A percentile compares a stretch with the other conserved stretches of the same genome.
Evolutionary conservation across 2,329 filamentous ascomycete species (phyloP).

Genomic region (Pseudopithomyces chartarum): DNA sequence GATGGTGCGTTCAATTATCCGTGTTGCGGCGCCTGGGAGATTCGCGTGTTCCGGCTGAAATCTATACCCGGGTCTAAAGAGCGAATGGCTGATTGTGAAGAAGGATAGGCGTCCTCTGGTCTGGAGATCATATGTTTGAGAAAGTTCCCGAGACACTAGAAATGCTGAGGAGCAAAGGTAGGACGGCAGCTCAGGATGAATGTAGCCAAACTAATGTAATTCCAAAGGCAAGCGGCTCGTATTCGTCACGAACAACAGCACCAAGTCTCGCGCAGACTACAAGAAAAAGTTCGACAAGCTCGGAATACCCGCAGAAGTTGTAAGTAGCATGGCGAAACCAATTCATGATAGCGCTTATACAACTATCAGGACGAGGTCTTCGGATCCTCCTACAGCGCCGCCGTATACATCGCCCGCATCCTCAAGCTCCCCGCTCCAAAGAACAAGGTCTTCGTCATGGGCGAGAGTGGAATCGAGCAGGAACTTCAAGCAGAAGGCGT

Average conservation of each 20-base stretch:
- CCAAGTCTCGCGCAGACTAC: slow-evolving; percentile 92
- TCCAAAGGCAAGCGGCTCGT: slow-evolving; percentile 81
- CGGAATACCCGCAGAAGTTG: slow-evolving; percentile 75
- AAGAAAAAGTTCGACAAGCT: slow-evolving; percentile 84
- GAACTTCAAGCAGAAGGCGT: slow-evolving; percentile 83
- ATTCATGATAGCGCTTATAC: slow-evolving; percentile 3
- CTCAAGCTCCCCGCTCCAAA: slow-evolving; percentile 76
- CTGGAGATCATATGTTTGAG: slow-evolving; percentile 86
- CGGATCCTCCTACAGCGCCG: slow-evolving; percentile 90
- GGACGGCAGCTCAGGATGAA: not conserved
- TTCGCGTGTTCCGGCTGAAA: not conserved
- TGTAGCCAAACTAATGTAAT: not conserved
- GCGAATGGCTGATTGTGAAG: slow-evolving; percentile 44
- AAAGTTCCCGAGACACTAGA: slow-evolving; percentile 84
- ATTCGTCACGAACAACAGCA: slow-evolving; percentile 99
- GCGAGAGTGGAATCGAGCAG: slow-evolving; percentile 87
- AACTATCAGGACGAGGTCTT: slow-evolving; percentile 81
- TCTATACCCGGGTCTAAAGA: not conserved
- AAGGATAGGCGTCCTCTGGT: slow-evolving; percentile 88
- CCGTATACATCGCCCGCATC: slow-evolving; percentile 94
- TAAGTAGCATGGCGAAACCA: slow-evolving; percentile 33
- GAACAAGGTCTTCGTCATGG: slow-evolving; percentile 93
- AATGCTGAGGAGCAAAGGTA: slow-evolving; percentile 80
- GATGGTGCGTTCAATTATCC: slow-evolving; percentile 69
- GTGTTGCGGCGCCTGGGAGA: not conserved